Evolutionary conservation across 2,329 filamentous ascomycete species (phyloP), one percentile per base, ranked within the genome.

Genomic region (Mycosphaerelloides madeirae): DNA sequence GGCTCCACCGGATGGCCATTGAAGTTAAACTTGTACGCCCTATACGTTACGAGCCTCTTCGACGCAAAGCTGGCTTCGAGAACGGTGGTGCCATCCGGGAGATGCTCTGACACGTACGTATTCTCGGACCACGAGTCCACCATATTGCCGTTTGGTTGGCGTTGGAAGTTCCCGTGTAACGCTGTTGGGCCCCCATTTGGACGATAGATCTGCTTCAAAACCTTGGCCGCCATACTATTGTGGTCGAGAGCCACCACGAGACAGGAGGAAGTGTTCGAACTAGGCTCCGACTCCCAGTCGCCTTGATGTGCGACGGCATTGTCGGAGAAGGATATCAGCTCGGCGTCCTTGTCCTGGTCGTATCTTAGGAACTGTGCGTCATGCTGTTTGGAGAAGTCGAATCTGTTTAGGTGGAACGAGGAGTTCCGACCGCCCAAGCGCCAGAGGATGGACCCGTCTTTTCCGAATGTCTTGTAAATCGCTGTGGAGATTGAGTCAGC

Each of bases 1-100:
- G 37, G 36, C 3, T 49, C 46, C 48, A 13, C 16, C 5, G 54
- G 54, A 3, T 14, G 3, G 16, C 67, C 65, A 1, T 50, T 58
- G 41, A 66, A 69, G 28, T 62, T 53, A 19, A 48, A 60, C 43
- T 70, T 70, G 55, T 66, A 69, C 8, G 63, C 57, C 3, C 68
- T 65, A 44, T 70, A 70, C 20, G 61, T 68, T 6, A 59, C 60
- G 46, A 61, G 65, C 7, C 60, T 59, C 1, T 41, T 13, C 1
- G 59, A 60, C 7, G 48, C 53, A 47, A 68, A 70, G 16, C 44
- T 50, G 1, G 65, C 65, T 9, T 58, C 60, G 48, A 66, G 57
- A 19, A 49, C 7, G 3, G 43, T 13, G 14, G 16, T 18, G 2
- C 49, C 42, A 3, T 46, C 13, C 3, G 31, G 1, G 6, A 29